Evolutionary conservation across 139 green algal genomes (phyloP).

Genomic region (Micractinium sp.): DNA sequence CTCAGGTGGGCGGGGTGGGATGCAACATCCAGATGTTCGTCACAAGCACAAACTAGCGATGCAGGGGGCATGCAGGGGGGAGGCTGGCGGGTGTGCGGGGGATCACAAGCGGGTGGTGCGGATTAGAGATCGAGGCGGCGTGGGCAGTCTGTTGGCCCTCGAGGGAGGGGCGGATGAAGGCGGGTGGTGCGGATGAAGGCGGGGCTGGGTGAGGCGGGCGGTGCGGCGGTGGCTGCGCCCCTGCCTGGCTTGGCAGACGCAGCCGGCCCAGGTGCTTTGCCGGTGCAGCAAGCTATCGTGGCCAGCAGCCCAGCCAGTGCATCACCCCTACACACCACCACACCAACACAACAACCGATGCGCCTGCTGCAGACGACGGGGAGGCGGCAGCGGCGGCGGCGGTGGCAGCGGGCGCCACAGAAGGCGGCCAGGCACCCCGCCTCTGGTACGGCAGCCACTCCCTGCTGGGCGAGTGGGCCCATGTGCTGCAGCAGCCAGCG

Average conservation of each 20-base stretch:
- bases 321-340: neutral
- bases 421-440: neutral
- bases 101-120: too few relatives aligned
- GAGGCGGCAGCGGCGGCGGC: conserved; percentile 9
- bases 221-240: too few relatives aligned
- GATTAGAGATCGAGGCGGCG: too few relatives aligned
- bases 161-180: too few relatives aligned
- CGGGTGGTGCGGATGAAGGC: too few relatives aligned
- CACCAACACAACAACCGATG: too few relatives aligned
- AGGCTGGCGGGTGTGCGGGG: neutral
- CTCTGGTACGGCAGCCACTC: conserved; percentile 22
- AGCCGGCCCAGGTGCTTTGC: too few relatives aligned
- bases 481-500: conserved; percentile 1
- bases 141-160: too few relatives aligned
- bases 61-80: neutral
- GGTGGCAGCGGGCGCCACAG: neutral
- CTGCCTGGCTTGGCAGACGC: too few relatives aligned
- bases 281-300: too few relatives aligned
- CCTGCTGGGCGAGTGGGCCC: conserved; percentile 10
- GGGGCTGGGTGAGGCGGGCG: too few relatives aligned
- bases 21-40: neutral
- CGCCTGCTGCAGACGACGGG: conserved; percentile 3
- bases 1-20: neutral
- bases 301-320: neutral
- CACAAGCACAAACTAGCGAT: too few relatives aligned